Base-by-base conservation (phyloP, 495 filamentous ascomycete species). In the Hypomontagnella submonticulosa region DNA sequence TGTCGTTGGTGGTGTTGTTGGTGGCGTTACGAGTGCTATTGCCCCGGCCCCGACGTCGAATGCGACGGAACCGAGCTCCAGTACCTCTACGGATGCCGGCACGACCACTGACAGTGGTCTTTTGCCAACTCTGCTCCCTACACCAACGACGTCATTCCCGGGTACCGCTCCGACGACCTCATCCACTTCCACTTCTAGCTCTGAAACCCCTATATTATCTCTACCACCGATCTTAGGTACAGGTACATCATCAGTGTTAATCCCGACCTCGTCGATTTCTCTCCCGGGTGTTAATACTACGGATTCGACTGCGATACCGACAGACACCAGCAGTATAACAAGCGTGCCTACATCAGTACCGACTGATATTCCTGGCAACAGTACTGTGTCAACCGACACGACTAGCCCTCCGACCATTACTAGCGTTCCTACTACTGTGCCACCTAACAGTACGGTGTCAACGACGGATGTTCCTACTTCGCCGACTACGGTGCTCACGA, bases 91-190 rank as follows among this genome's bases (percentile, higher is more conserved):
- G 2, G 65, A 41, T 18, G 59, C 16, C 27, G 54, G 34, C 9
- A 30, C 54, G 19, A 36, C 12, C 4, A 47, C 64, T 0, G 48
- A 60, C 6, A 37, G 50, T 23, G 66, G 66, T 16, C 16, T 68
- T 5, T 10, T 57, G 18, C 54, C 52, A 0, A 52, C 57, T 15
- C 57, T 66, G 10, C 16, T 51, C 38, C 57, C 61, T 1, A 32
- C 55, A 10, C 57, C 65, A 33, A 55, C 47, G 7, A 60, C 61
- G 2, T 42, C 67, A n/a, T 70, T 70, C 52, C 67, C 67, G 0
- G 67, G 67, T 13, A 70, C 67, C 18, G 67, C 67, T 44, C 61
- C 61, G 4, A 70, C 67, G 1, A 33, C 57, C 6, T 61, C 63
- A 13, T 15, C 53, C 3, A 10, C 44, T 34, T 43, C 57, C 19